Conservation (phyloP, 106 monocot genomes). For the Apostasia shenzhenica region DNA sequence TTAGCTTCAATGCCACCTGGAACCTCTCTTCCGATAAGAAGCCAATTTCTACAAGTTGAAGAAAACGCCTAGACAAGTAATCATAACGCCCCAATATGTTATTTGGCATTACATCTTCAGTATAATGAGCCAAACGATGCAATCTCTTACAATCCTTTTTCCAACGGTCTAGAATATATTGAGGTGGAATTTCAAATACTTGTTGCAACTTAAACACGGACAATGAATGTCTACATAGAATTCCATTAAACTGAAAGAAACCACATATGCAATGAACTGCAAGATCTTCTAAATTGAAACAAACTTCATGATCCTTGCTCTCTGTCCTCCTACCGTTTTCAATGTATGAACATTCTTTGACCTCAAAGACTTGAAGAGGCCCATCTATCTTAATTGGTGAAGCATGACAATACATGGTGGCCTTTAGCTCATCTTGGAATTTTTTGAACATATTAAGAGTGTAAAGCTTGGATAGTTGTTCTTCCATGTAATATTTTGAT, state of each 20-base stretch:
- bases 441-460: constrained; percentile 39
- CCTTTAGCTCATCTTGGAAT: constrained; percentile 43
- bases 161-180: constrained; percentile 39
- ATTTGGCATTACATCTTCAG: constrained; percentile 13
- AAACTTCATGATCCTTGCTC: constrained; percentile 19
- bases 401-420: constrained; percentile 26
- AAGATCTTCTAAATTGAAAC: constrained; percentile 25
- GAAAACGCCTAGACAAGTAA: constrained; percentile 16
- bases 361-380: constrained; percentile 20
- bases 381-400: constrained; percentile 19
- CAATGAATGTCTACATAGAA: constrained; percentile 36
- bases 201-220: constrained; percentile 36
- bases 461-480: constrained; percentile 33
- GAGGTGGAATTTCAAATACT: constrained; percentile 29
- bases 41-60: constrained; percentile 25
- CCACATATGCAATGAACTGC: constrained; percentile 32
- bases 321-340: constrained; percentile 18
- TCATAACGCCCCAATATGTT: constrained; percentile 16
- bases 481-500: constrained; percentile 30
- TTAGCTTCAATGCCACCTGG: constrained; percentile 19
- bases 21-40: constrained; percentile 18
- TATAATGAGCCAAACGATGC: constrained; percentile 10
- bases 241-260: constrained; percentile 33
- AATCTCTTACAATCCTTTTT: constrained; percentile 34
- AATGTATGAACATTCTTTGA: constrained; percentile 33